phyloP scores from a whole-genome alignment of 1,284 basidiomycete species.

The Ustilago nuda region DNA sequence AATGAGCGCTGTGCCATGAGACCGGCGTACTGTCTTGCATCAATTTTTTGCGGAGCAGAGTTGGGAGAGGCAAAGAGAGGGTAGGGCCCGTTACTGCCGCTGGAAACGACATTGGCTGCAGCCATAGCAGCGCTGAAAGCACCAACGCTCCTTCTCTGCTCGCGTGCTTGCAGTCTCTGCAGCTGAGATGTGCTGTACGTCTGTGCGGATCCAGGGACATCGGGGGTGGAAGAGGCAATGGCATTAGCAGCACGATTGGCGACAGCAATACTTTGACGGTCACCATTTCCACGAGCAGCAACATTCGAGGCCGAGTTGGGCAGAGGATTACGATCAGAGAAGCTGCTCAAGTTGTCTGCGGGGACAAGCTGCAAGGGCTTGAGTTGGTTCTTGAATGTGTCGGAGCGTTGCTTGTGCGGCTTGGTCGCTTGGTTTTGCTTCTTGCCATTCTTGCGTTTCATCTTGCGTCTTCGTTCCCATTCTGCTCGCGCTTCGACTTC shows the following conservation, averaged over 20 bases:
- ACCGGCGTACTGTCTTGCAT: conserved; percentile 60
- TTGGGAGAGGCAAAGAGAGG: conserved; percentile 55
- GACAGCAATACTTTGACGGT: conserved; percentile 19
- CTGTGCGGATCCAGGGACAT: conserved; percentile 18
- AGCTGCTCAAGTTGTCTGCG: conserved; percentile 30
- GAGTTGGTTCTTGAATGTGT: conserved; percentile 52
- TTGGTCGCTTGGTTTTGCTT: conserved; percentile 27
- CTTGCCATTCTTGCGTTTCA: conserved; percentile 48
- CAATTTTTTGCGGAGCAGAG: conserved; percentile 32
- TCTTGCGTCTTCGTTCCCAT: conserved; percentile 62
- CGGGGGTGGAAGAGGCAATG: conserved; percentile 2
- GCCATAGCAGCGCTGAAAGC: conserved; percentile 61
- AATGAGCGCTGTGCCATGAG: conserved; percentile 64
- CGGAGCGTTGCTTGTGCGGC: conserved; percentile 21
- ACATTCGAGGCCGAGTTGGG: conserved; percentile 1
- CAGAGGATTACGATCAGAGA: conserved; percentile 21
- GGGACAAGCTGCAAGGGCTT: conserved; percentile 56
- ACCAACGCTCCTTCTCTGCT: conserved; percentile 61
- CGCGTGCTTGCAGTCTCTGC: conserved; percentile 55
- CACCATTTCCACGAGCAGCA: conserved; percentile 14
- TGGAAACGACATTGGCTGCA: conserved; percentile 50
- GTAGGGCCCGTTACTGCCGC: conserved; percentile 63
- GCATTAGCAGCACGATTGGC: conserved; percentile 22
- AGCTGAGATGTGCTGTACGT: conserved; percentile 62
- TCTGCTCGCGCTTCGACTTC: conserved; percentile 66